Percentiles rank a stretch among this genome's conserved stretches.
Evolutionary conservation across 176 grass and related monocot species (phyloP).

Genomic region (Ensete ventricosum): DNA sequence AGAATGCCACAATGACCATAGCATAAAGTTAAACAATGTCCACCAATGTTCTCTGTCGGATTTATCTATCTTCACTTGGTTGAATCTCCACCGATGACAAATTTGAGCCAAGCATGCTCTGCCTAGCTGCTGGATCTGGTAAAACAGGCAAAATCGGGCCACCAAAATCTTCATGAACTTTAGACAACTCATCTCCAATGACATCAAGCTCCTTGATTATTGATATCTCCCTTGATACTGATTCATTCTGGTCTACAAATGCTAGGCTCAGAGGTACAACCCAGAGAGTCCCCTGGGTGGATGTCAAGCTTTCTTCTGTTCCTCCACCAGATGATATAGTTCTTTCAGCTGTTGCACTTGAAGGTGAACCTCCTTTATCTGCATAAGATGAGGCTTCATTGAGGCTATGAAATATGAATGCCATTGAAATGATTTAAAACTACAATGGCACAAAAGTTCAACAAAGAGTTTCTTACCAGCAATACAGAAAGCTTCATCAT

Average conservation of each 20-base stretch:
- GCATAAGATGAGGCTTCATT: not conserved
- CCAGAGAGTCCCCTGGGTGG: not conserved
- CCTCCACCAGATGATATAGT: slow-evolving; percentile 10
- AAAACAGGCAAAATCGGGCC: not conserved
- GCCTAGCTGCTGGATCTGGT: not conserved
- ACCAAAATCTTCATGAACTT: slow-evolving; percentile 5
- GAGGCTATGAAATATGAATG: not conserved
- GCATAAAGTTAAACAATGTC: not conserved
- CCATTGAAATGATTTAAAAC: no score
- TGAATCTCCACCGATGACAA: not conserved
- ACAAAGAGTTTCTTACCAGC: slow-evolving; percentile 15
- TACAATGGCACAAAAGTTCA: no score
- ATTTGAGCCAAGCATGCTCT: not conserved
- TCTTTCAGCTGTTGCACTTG: slow-evolving; percentile 9
- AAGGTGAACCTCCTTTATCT: not conserved
- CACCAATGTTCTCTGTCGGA: not conserved
- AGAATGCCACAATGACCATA: not conserved
- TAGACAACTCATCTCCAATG: slow-evolving; percentile 10
- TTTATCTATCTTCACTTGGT: slow-evolving; percentile 7
- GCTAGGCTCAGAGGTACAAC: slow-evolving; percentile 19
- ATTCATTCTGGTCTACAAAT: slow-evolving; percentile 25
- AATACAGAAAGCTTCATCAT: slow-evolving; percentile 22
- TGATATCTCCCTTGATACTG: slow-evolving; percentile 16
- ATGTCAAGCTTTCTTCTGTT: not conserved
- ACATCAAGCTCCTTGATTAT: slow-evolving; percentile 20